A percentile compares a stretch with the other conserved stretches of the same genome.
Conservation (phyloP, 257 asterid genomes). For the Nicotiana tomentosiformis region DNA sequence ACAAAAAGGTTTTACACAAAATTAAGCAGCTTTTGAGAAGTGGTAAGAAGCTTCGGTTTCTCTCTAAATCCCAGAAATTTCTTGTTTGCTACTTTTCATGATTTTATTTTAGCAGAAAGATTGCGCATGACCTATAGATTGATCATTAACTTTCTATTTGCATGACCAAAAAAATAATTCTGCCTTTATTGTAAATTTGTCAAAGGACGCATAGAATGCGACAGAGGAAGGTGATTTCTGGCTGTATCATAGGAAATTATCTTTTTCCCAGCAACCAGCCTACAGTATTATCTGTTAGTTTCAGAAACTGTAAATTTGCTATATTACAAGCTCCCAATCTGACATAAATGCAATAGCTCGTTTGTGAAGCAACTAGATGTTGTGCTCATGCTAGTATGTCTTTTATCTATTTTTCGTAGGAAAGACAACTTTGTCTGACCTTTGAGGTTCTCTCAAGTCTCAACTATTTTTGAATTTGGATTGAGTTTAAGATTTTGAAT, state of each 20-base stretch:
- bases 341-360: not conserved
- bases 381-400: not conserved
- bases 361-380: not conserved
- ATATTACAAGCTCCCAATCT: not conserved
- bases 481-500: constrained; percentile 6
- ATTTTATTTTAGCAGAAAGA: constrained; percentile 2
- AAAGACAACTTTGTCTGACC: not conserved
- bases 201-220: not conserved
- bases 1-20: not conserved
- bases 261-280: not conserved
- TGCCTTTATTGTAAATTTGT: not conserved
- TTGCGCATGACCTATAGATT: not conserved
- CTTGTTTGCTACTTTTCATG: not conserved
- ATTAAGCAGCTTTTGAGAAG: not conserved
- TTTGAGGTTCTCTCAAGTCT: not conserved
- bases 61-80: not conserved
- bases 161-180: not conserved
- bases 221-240: not conserved
- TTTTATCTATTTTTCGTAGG: not conserved
- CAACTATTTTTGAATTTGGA: not conserved
- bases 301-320: not conserved
- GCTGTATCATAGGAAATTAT: not conserved
- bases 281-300: not conserved
- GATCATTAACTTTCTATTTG: not conserved
- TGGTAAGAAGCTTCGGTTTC: not conserved